Base-by-base conservation (phyloP, 2,329 filamentous ascomycete species). In the Ceratocystis alfenasii region DNA sequence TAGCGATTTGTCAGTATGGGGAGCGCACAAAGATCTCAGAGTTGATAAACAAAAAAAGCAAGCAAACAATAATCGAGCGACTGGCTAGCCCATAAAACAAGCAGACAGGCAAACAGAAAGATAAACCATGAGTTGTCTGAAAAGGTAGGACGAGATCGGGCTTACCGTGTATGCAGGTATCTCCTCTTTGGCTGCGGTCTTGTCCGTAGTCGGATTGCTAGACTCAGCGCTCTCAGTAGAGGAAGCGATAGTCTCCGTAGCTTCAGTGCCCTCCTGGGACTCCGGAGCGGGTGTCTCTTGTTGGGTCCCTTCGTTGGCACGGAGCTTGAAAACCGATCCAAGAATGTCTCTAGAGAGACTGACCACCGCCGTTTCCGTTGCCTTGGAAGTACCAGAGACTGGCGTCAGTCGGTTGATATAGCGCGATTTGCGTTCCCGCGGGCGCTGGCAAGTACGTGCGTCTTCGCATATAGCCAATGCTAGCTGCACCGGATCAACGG, bases 321-420 rank as follows among this genome's bases (percentile, higher is more conserved):
- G 76, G 69, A 84, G 71, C 63, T 76, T 75, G 74, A 94, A 93
- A 71, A 85, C 81, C 36, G 81, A 78, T 28, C 78, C 76, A 63
- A 94, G 77, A 4, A 90, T 87, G 68, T 80, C 75, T 70, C 77
- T 78, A 10, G 84, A 85, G 30, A 90, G 79, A 69, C 84, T 83
- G 62, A 85, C 81, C 6, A 94, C 76, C 0, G 87, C 87, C 59
- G 81, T 83, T 69, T 87, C 82, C 15, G 83, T 88, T 41, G 89
- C 87, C 74, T 85, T 89, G 7, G 84, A 78, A 55, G 78, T 80
- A 48, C 77, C 72, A 22, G 76, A 75, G 63, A 84, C 77, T 1
- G 82, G 82, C 12, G 81, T 83, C 69, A 83, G 70, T 22, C 78
- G 77, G 73, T 87, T 87, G 62, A 87, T 75, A 71, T 86, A 86